Percentiles rank a stretch among this genome's conserved stretches.
These are phyloP conservation scores for Ceratobasidium sp. DNA, from an alignment of 1,284 basidiomycete species.

Conservation along the genomic window DNA sequence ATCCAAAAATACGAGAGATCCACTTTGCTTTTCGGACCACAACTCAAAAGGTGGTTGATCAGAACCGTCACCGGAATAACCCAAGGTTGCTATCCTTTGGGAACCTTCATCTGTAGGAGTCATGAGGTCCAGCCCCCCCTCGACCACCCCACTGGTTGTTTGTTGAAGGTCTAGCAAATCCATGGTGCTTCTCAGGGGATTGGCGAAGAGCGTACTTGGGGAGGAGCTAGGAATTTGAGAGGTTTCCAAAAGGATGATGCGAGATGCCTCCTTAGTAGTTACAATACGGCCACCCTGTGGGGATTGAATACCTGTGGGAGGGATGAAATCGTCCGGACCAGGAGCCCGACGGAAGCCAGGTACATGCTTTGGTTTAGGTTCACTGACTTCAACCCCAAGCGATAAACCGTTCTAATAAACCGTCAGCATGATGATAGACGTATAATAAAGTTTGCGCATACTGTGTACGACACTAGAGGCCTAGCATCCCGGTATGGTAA, in stretches of 20 bases:
- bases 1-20: conserved; percentile 6
- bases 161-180: conserved; percentile 1
- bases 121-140: conserved; percentile 11
- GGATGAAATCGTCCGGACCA: no score
- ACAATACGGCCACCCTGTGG: not conserved
- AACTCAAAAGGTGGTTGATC: conserved; percentile 15
- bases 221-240: not conserved
- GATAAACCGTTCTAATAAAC: no score
- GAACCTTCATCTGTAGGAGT: not conserved
- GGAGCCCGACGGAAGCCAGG: no score
- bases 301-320: no score
- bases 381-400: no score
- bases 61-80: not conserved
- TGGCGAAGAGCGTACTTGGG: not conserved
- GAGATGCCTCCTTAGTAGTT: conserved; percentile 20
- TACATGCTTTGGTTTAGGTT: no score
- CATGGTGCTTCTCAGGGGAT: not conserved
- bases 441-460: no score
- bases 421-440: not conserved
- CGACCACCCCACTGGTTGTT: not conserved
- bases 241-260: not conserved
- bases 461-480: not conserved
- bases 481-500: not conserved
- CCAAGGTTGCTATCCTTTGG: conserved; percentile 5
- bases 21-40: conserved; percentile 3